phyloP scores from a whole-genome alignment of 495 filamentous ascomycete species.

The Neurospora pannonica region DNA sequence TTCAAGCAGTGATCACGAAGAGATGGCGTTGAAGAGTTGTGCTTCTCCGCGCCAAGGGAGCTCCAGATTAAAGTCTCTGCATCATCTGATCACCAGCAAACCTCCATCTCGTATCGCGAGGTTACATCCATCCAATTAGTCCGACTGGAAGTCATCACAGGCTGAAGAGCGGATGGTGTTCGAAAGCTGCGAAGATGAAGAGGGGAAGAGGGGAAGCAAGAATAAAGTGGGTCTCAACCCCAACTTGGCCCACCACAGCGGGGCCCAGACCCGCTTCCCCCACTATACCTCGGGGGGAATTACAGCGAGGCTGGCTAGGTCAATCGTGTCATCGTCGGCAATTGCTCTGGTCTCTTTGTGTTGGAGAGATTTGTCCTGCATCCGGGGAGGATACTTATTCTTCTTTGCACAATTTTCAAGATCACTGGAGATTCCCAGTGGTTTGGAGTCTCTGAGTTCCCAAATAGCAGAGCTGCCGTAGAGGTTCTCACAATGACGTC shows the following conservation, averaged over 20 bases:
- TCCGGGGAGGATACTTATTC: neutral
- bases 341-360: neutral
- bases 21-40: neutral
- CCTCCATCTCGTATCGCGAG: neutral
- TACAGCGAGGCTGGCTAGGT: conserved; percentile 18
- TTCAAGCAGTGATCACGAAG: neutral
- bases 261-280: neutral
- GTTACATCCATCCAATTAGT: neutral
- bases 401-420: neutral
- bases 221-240: neutral
- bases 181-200: neutral
- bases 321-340: neutral
- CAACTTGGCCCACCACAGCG: neutral
- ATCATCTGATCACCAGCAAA: neutral
- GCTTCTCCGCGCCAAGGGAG: neutral
- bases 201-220: neutral
- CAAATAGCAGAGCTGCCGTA: neutral
- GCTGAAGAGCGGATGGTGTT: neutral
- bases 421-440: neutral
- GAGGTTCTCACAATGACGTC: neutral
- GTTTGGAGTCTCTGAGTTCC: neutral
- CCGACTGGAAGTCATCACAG: neutral
- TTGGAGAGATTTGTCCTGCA: neutral
- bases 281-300: conserved; percentile 15
- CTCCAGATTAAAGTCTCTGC: neutral